Evolutionary conservation across 192 early-diverging fungal genomes (phyloP).

Genomic region (Geranomyces michiganensis): DNA sequence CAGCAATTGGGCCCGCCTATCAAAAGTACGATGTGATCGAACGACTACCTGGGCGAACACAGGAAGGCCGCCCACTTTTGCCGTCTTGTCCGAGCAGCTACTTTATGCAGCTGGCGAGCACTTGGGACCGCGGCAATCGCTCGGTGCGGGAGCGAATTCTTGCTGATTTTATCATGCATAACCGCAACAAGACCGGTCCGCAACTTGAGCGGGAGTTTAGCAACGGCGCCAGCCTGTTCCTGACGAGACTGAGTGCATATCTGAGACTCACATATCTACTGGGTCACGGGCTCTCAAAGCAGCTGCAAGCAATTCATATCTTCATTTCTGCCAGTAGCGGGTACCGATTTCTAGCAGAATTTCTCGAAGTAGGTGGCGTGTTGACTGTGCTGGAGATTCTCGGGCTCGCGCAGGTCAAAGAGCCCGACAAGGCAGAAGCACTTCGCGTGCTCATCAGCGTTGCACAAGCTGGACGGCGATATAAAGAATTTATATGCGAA

Average conservation of each 20-base stretch:
- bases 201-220: constrained; percentile 63
- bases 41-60: not conserved
- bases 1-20: constrained; percentile 13
- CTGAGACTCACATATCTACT: constrained; percentile 60
- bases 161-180: constrained; percentile 56
- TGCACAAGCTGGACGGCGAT: constrained; percentile 56
- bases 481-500: constrained; percentile 71
- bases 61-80: constrained; percentile 26
- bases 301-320: constrained; percentile 59
- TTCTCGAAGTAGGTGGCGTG: constrained; percentile 68
- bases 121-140: constrained; percentile 57
- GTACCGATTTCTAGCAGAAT: constrained; percentile 62
- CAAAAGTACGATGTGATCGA: constrained; percentile 22
- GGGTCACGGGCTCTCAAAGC: constrained; percentile 51
- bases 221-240: constrained; percentile 63
- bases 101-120: constrained; percentile 52
- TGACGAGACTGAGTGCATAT: constrained; percentile 62
- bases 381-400: constrained; percentile 64
- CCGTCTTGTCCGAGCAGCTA: constrained; percentile 42
- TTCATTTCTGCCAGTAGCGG: constrained; percentile 62
- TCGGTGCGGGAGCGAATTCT: constrained; percentile 58
- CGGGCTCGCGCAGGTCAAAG: constrained; percentile 58
- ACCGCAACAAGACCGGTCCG: constrained; percentile 60
- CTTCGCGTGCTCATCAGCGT: constrained; percentile 53
- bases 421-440: constrained; percentile 62